Conservation (phyloP, 129 eudicot species). For the Helichrysum umbraculigerum region DNA sequence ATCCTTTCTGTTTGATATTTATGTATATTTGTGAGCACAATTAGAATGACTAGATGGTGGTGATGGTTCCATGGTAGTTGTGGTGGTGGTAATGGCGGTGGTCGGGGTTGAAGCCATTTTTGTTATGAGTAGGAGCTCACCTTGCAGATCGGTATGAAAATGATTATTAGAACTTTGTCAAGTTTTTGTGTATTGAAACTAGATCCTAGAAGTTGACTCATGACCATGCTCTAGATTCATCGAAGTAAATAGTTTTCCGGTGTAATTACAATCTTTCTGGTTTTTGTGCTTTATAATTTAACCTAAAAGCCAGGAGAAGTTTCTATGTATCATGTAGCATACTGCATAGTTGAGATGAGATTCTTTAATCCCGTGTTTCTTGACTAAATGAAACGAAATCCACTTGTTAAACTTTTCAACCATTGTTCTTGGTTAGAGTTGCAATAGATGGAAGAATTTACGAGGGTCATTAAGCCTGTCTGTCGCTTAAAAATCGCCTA, state of each 20-base stretch:
- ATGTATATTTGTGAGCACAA: neutral
- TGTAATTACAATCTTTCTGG: neutral
- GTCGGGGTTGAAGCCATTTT: conserved; percentile 28
- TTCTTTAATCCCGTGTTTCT: neutral
- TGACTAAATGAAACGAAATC: neutral
- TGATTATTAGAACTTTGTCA: conserved; percentile 13
- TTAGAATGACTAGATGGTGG: conserved; percentile 9
- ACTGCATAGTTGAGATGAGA: neutral
- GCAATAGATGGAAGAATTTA: too few relatives aligned
- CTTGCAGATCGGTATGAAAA: conserved; percentile 28
- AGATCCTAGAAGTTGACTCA: conserved; percentile 22
- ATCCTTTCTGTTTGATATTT: neutral
- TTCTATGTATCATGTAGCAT: neutral
- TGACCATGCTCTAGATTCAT: conserved; percentile 24
- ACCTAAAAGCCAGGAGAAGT: neutral
- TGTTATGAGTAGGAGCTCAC: conserved; percentile 28
- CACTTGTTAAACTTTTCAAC: neutral
- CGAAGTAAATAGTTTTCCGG: conserved; percentile 28
- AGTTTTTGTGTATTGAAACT: conserved; percentile 17
- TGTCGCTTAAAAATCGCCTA: too few relatives aligned
- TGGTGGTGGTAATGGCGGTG: conserved; percentile 7
- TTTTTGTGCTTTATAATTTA: conserved; percentile 5
- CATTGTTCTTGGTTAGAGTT: neutral
- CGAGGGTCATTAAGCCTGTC: too few relatives aligned
- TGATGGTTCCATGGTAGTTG: conserved; percentile 8